Percentiles rank a stretch among this genome's conserved stretches.
These are phyloP conservation scores for Cydonia oblonga DNA, from an alignment of 331 rosid genomes.

Conservation along the genomic window DNA sequence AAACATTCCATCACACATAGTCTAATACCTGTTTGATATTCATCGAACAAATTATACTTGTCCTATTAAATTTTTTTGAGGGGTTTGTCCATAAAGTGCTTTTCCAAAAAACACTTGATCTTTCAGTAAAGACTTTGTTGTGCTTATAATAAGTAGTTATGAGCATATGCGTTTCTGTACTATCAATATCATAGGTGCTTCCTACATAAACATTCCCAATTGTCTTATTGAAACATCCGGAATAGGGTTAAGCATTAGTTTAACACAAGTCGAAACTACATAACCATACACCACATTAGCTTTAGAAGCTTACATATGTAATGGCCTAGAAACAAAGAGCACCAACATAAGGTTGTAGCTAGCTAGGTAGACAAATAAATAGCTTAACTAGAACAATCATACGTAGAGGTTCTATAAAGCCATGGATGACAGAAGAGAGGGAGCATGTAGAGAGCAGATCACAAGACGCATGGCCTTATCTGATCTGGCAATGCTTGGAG, in stretches of 20 bases:
- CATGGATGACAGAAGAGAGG: constrained; percentile 74
- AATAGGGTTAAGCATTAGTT: too few species aligned
- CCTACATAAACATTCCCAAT: too few species aligned
- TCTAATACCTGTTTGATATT: background rate
- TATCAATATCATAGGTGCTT: too few species aligned
- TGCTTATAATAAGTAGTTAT: background rate
- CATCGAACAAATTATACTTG: background rate
- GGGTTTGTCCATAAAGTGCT: background rate
- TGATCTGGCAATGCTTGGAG: constrained; percentile 42
- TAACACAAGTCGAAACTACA: background rate
- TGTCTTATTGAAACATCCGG: too few species aligned
- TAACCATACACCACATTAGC: background rate
- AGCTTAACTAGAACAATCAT: background rate
- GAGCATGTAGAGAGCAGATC: constrained; percentile 23
- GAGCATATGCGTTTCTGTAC: background rate
- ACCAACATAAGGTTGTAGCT: background rate
- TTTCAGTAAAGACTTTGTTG: too few species aligned
- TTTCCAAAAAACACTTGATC: background rate
- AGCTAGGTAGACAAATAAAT: background rate
- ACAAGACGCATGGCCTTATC: constrained; percentile 6
- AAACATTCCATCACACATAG: background rate
- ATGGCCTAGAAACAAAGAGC: background rate
- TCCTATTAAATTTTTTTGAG: background rate
- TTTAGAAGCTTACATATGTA: background rate
- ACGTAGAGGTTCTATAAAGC: background rate